Evolutionary conservation across 2,329 filamentous ascomycete species (phyloP), one percentile per base, ranked within the genome.

Genomic region (Sporothrix curviconia): DNA sequence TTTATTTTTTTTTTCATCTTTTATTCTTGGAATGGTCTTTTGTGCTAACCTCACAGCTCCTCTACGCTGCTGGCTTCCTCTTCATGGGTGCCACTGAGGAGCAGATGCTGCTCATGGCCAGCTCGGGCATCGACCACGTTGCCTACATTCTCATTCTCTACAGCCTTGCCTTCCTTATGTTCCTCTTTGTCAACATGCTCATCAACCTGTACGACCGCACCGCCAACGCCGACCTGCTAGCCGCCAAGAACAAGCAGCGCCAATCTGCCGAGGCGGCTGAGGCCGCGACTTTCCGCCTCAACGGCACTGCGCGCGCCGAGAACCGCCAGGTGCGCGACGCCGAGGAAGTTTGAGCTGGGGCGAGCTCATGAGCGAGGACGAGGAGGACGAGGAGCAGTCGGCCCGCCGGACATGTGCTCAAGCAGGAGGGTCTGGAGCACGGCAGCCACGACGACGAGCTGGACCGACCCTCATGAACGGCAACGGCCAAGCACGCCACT

Each of bases 61-160:
- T 99, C 28, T 95, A 89, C 67, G 91, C 92, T 6, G 88, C 92
- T 3, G 94, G 94, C 1, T 96, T 97, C 74, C 79, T 99, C 40
- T 99, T 99, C 75, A 95, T 97, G 91, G 89, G 90, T 32, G 92
- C 94, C 15, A 97, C 91, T 0, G 94, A 97, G 70, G 92, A 99
- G 74, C 94, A 97, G 72, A 96, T 97, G 89, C 67, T 78, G 22
- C 76, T 96, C 1, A 77, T 97, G 5, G 79, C 83, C 40, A 76
- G 82, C 39, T 87, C 89, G 0, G 80, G 85, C 59, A 85, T 97
- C 66, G 91, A 91, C 25, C 90, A 95, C 67, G 89, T 97, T 42
- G 87, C 92, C 5, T 99, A 97, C 70, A 84, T 97, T 40, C 79
- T 99, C 25, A 92, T 97, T 55, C 76, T 96, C 9, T 97, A 88